Percentiles rank a stretch among this genome's conserved stretches.
These are phyloP conservation scores for Annona squamosa DNA, from an alignment of 164 flowering plant genomes.

Conservation along the genomic window DNA sequence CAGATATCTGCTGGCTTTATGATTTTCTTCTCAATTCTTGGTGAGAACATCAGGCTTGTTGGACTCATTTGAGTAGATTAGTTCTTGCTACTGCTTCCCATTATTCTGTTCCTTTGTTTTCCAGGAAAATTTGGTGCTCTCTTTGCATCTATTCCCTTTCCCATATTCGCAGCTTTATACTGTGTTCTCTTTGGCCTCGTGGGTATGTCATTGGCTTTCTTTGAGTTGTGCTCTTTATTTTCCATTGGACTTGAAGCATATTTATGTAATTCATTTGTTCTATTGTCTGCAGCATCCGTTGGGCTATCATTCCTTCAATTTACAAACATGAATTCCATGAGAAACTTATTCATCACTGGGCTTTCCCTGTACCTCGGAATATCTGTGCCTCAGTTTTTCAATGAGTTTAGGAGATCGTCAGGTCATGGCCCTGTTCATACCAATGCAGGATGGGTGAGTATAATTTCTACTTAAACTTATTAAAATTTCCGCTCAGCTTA, in stretches of 20 bases:
- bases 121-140: constrained; percentile 99
- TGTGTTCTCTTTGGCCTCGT: constrained; percentile 93
- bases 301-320: constrained; percentile 95
- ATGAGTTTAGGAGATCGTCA: constrained; percentile 41
- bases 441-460: constrained; percentile 87
- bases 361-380: constrained; percentile 90
- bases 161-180: constrained; percentile 85
- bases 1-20: constrained; percentile 96
- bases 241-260: not conserved
- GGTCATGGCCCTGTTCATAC: constrained; percentile 77
- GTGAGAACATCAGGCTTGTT: constrained; percentile 20
- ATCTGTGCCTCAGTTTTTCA: constrained; percentile 80
- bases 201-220: constrained; percentile 43
- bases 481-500: not conserved
- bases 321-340: constrained; percentile 97
- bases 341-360: constrained; percentile 81
- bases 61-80: not conserved
- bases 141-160: constrained; percentile 95
- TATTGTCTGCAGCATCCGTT: constrained; percentile 60
- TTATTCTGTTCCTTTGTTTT: constrained; percentile 2
- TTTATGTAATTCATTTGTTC: not conserved
- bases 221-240: constrained; percentile 1
- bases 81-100: not conserved
- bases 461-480: not conserved
- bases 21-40: constrained; percentile 90